These are phyloP conservation scores for Tricladium varicosporioides DNA, from an alignment of 2,329 filamentous ascomycete genomes.

Conservation along the genomic window DNA sequence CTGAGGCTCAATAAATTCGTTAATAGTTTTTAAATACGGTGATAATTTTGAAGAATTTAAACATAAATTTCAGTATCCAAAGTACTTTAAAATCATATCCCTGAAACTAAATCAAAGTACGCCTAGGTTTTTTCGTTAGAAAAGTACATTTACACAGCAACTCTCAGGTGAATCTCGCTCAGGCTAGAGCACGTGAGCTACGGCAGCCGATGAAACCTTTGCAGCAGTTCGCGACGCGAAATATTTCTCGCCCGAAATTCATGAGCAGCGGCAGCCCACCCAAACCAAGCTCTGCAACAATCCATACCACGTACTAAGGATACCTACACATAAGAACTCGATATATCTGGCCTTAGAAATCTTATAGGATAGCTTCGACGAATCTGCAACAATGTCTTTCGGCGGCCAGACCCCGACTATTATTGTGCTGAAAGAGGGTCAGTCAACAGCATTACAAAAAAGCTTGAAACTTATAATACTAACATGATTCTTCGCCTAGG, in stretches of 20 bases:
- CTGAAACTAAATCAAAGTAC: too few species aligned
- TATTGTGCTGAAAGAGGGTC: constrained; percentile 96
- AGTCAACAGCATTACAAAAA: constrained; percentile 37
- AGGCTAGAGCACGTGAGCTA: not conserved
- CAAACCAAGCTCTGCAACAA: constrained; percentile 8
- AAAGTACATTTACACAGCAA: too few species aligned
- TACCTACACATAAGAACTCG: too few species aligned
- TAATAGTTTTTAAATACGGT: too few species aligned
- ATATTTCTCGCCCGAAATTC: constrained; percentile 13
- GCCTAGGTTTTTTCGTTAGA: too few species aligned
- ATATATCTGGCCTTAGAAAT: too few species aligned
- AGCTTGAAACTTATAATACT: constrained; percentile 6
- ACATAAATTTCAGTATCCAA: too few species aligned
- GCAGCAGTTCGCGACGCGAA: constrained; percentile 14
- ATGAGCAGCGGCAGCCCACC: constrained; percentile 3
- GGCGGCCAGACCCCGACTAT: constrained; percentile 97
- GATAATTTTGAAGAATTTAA: too few species aligned
- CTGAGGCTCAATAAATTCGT: too few species aligned
- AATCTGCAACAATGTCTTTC: constrained; percentile 71
- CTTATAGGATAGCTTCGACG: not conserved
- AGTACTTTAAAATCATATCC: too few species aligned
- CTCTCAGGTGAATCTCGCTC: not conserved
- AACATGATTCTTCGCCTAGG: constrained; percentile 51
- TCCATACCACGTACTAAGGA: too few species aligned
- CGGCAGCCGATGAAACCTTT: not conserved